Percentiles rank a stretch among this genome's conserved stretches.
phyloP scores from a whole-genome alignment of 129 eudicot genomes.

The Silybum marianum region DNA sequence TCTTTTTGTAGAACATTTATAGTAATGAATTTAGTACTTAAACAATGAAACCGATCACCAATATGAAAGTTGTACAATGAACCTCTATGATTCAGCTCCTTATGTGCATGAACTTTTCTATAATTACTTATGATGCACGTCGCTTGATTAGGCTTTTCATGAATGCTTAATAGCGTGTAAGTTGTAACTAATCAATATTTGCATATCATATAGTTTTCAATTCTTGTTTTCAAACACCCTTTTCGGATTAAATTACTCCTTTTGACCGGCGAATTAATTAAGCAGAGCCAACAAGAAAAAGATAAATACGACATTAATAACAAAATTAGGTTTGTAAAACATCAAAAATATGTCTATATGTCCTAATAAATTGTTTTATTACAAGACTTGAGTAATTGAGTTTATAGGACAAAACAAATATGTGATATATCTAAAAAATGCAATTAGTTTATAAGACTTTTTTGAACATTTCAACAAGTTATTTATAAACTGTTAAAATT shows the following conservation, averaged over 20 bases:
- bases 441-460: neutral
- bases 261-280: neutral
- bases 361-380: neutral
- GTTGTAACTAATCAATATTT: neutral
- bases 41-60: constrained; percentile 3
- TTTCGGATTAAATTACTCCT: neutral
- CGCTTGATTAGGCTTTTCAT: constrained; percentile 16
- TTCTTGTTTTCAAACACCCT: constrained; percentile 11
- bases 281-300: neutral
- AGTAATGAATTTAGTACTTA: neutral
- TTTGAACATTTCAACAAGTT: neutral
- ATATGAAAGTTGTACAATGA: constrained; percentile 11
- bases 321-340: neutral
- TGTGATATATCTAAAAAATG: neutral
- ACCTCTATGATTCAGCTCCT: constrained; percentile 22
- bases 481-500: too few relatives aligned
- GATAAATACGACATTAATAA: too few relatives aligned
- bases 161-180: neutral
- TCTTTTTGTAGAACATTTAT: neutral
- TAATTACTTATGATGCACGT: constrained; percentile 18
- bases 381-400: neutral
- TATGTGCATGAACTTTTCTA: constrained; percentile 7
- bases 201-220: neutral
- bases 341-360: neutral
- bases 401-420: neutral